Percentiles rank a stretch among this genome's conserved stretches.
Conservation (phyloP, 805 yeast genomes). For the Yarrowia sp. region DNA sequence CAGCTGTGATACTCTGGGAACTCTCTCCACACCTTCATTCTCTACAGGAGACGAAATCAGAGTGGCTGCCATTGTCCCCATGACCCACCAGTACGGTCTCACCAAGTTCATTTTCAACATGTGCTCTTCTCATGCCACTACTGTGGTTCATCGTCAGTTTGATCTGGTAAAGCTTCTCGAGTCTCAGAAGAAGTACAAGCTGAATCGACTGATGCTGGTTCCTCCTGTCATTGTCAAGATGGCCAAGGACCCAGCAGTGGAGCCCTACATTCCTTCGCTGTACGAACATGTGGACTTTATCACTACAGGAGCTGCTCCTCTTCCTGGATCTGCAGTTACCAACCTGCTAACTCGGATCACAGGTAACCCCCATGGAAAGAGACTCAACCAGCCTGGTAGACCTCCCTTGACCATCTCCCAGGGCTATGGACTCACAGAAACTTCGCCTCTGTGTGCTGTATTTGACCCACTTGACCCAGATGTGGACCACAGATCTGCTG, state of each 20-base stretch:
- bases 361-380: conserved; percentile 39
- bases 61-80: conserved; percentile 21
- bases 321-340: conserved; percentile 43
- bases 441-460: background rate
- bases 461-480: conserved; percentile 21
- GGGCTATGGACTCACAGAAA: conserved; percentile 2
- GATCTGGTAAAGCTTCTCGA: conserved; percentile 24
- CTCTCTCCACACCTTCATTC: conserved; percentile 52
- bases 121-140: conserved; percentile 25
- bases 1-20: conserved; percentile 46
- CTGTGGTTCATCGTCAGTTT: conserved; percentile 17
- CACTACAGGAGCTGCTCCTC: conserved; percentile 58
- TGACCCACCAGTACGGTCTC: conserved; percentile 28
- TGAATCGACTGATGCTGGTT: conserved; percentile 54
- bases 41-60: conserved; percentile 19
- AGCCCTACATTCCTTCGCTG: conserved; percentile 55
- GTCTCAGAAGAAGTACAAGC: conserved; percentile 44
- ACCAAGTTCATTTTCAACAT: conserved; percentile 24
- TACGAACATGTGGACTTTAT: conserved; percentile 53
- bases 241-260: conserved; percentile 56
- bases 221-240: conserved; percentile 55
- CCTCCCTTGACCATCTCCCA: conserved; percentile 41
- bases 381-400: conserved; percentile 35
- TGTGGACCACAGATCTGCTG: conserved; percentile 18
- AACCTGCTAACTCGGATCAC: conserved; percentile 16